Evolutionary conservation across 139 green algal species (phyloP).

Genomic region (Micractinium conductrix): DNA sequence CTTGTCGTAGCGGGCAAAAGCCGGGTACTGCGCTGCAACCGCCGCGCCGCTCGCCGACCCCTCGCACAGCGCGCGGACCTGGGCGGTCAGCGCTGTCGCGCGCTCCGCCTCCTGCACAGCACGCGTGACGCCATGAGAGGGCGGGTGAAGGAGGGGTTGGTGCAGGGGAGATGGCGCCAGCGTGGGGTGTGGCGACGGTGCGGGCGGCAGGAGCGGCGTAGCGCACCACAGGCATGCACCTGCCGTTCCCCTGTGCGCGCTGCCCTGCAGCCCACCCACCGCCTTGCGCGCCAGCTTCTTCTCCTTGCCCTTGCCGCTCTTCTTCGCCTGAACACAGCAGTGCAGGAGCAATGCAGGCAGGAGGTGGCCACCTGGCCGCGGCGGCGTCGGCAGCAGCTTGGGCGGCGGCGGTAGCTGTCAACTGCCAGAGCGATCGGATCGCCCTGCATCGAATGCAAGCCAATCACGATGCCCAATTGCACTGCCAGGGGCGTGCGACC

Average conservation of each 20-base stretch:
- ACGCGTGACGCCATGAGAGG: not conserved
- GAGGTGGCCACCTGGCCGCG: not conserved
- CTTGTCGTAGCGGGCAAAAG: not conserved
- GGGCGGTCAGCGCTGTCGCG: not conserved
- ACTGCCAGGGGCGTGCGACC: not conserved
- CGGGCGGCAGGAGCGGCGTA: not conserved
- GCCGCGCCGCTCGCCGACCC: not conserved
- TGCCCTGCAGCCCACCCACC: not conserved
- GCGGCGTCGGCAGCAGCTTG: no score
- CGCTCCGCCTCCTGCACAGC: not conserved
- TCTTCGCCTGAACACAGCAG: constrained; percentile 15
- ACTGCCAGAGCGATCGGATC: not conserved
- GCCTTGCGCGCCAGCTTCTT: constrained; percentile 39
- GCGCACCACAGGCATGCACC: not conserved
- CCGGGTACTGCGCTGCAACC: constrained; percentile 7
- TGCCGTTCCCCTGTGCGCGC: not conserved
- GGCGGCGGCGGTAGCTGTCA: no score
- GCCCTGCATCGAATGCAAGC: no score
- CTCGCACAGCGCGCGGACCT: not conserved
- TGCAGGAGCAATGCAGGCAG: not conserved
- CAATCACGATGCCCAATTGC: not conserved
- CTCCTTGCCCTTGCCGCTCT: constrained; percentile 35
- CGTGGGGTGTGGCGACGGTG: not conserved
- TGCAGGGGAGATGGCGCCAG: no score
- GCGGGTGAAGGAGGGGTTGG: not conserved